A percentile compares a stretch with the other conserved stretches of the same genome.
phyloP scores from a whole-genome alignment of 2,329 filamentous ascomycete genomes.

The Phoma sp. region DNA sequence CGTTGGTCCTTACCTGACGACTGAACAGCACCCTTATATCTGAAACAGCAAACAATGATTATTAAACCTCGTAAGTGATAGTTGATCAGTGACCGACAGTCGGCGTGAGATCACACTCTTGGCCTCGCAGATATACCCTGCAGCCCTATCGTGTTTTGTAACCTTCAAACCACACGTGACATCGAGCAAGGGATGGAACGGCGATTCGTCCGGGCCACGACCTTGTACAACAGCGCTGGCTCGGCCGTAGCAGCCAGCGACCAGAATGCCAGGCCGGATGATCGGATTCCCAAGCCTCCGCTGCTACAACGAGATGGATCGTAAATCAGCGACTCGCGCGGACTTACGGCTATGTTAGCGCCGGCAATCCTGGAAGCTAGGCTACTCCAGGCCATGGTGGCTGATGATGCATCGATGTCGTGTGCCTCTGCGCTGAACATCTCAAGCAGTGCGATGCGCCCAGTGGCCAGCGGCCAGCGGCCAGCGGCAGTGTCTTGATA shows the following conservation, averaged over 20 bases:
- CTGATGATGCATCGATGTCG: constrained; percentile 5
- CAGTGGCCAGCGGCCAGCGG: neutral
- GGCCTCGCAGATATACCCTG: constrained; percentile 1
- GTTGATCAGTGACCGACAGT: neutral
- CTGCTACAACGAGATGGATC: neutral
- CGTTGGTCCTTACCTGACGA: neutral
- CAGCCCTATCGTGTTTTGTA: constrained; percentile 5
- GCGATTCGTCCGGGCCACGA: constrained; percentile 5
- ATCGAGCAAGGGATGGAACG: neutral
- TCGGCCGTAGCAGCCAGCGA: neutral
- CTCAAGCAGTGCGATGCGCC: neutral
- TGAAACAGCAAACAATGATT: neutral
- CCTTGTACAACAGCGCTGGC: constrained; percentile 2
- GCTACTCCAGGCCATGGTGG: neutral
- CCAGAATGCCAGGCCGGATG: constrained; percentile 13
- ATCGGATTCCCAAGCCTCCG: constrained; percentile 13
- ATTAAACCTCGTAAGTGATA: neutral
- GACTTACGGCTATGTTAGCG: neutral
- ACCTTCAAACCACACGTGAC: neutral
- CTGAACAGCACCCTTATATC: neutral
- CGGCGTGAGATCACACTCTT: neutral
- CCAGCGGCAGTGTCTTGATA: neutral
- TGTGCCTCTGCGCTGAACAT: constrained; percentile 2
- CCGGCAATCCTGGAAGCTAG: constrained; percentile 15
- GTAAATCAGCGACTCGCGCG: constrained; percentile 1